Base-by-base conservation (phyloP, 306 rosid species). In the Quercus variabilis region DNA sequence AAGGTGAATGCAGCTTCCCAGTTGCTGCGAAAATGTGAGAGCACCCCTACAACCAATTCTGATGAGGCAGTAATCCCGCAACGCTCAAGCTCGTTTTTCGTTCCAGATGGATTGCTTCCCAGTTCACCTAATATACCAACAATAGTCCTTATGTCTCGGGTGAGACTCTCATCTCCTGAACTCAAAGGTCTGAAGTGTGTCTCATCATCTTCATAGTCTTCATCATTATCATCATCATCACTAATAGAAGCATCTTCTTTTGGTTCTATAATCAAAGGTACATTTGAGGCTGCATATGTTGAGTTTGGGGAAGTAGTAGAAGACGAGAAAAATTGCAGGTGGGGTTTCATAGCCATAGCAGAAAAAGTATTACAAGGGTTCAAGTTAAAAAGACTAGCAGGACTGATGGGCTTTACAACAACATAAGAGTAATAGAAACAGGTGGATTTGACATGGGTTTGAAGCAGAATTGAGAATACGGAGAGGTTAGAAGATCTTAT, bases 1-100 rank as follows among this genome's bases (percentile, higher is more conserved):
- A 94, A 88, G 11, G 97, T 89, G 84, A 87, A 90, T 58, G 98
- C 94, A 9, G 88, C 92, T 82, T 92, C 94, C 98, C 97, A 94
- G 46, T 91, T 97, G 69, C 91, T 92, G 35, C 93, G 92, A 64
- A 84, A 59, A 35, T 87, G 86, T 14, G 97, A 87, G 77, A 94
- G 88, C 73, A 94, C 86, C 86, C 82, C 93, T 63, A 30, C 88
- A 52, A 94, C 97, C 82, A 94, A 80, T 83, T 90, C 93, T 6
- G 89, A 73, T 14, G 97, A 87, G 38, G 69, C 85, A 72, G 26
- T 70, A 67, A 91, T 84, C 67, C 79, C 58, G 56, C 92, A 84
- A 23, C 78, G 72, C 56, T 88, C 91, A 79, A 94, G 97, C 88
- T 90, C 88, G 30, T 71, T 73, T 81, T 79, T 90, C 71, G 90